Evolutionary conservation across 2,329 filamentous ascomycete species (phyloP), one percentile per base, ranked within the genome.

Genomic region (Pleurostoma richardsiae): DNA sequence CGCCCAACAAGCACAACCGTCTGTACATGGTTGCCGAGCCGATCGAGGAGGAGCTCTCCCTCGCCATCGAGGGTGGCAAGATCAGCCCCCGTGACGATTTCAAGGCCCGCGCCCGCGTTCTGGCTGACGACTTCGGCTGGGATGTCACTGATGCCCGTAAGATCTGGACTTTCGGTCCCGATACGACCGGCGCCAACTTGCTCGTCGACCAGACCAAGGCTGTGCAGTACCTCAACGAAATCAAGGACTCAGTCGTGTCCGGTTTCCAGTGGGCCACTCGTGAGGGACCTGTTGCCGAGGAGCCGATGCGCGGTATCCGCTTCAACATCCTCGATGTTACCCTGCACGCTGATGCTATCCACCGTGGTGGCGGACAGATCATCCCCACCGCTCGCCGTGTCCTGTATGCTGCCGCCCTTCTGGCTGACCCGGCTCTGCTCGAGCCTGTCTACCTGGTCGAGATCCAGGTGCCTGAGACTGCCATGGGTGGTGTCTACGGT

Each of bases 1-100:
- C 94, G 42, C 94, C 94, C 79, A 99, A 99, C 88, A 99, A 99
- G 90, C 94, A 99, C 88, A 99, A 99, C 84, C 92, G 94, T 90
- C 82, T 99, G 52, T 99, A 97, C 82, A 85, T 99, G 76, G 83
- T 82, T 72, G 94, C 94, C 56, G 77, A 90, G 76, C 94, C 94
- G 62, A 80, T 99, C 47, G 83, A 83, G 41, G 94, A 99, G 82
- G 94, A 97, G 62, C 86, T 99, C 52, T 80, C 88, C 62, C 82
- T 83, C 66, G 88, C 87, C 65, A 99, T 99, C 57, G 94, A 99
- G 80, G 58, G 68, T 47, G 94, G 94, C 79, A 94, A 90, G 81
- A 90, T 99, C 71, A 80, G 75, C 66, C 89, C 94, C 58, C 90
- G 92, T 82, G 94, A 99, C 72, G 94, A 99, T 79, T 90, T 97